Evolutionary conservation across 345 rosid species (phyloP).

Genomic region (Melaleuca alternifolia): DNA sequence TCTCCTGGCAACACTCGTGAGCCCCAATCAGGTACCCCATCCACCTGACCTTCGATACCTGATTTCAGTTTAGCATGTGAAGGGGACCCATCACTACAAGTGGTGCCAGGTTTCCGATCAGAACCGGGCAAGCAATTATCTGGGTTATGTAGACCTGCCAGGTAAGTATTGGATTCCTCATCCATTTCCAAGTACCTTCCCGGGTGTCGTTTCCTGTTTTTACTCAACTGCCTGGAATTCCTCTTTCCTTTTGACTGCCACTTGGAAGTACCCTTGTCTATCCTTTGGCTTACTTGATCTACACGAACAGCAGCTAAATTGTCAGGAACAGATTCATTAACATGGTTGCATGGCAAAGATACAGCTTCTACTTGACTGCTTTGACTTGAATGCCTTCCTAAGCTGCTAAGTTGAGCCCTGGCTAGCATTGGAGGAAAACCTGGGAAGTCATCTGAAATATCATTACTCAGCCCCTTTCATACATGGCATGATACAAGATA

Average conservation of each 20-base stretch:
- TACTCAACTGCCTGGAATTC: constrained; percentile 67
- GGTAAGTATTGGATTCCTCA: constrained; percentile 25
- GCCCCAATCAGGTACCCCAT: constrained; percentile 23
- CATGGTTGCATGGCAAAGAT: constrained; percentile 28
- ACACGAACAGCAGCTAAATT: constrained; percentile 16
- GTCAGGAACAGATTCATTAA: constrained; percentile 24
- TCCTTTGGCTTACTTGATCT: constrained; percentile 33
- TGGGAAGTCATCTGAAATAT: constrained; percentile 13
- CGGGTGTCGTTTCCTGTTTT: constrained; percentile 46
- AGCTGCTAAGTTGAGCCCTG: constrained; percentile 10
- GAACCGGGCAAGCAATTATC: neutral
- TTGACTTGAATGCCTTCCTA: constrained; percentile 36
- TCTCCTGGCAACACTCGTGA: constrained; percentile 16
- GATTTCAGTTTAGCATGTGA: constrained; percentile 6
- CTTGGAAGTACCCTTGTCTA: constrained; percentile 60
- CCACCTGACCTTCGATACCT: constrained; percentile 14
- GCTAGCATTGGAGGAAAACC: constrained; percentile 20
- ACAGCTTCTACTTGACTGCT: constrained; percentile 31
- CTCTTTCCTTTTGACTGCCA: constrained; percentile 97
- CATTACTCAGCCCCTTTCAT: neutral
- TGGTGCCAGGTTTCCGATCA: neutral
- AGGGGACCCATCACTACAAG: constrained; percentile 2
- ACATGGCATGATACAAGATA: neutral
- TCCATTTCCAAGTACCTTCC: constrained; percentile 35
- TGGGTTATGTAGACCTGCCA: constrained; percentile 2